These are phyloP conservation scores for Naganishia vaughanmartiniae DNA, from an alignment of 768 basidiomycete genomes.

Conservation along the genomic window DNA sequence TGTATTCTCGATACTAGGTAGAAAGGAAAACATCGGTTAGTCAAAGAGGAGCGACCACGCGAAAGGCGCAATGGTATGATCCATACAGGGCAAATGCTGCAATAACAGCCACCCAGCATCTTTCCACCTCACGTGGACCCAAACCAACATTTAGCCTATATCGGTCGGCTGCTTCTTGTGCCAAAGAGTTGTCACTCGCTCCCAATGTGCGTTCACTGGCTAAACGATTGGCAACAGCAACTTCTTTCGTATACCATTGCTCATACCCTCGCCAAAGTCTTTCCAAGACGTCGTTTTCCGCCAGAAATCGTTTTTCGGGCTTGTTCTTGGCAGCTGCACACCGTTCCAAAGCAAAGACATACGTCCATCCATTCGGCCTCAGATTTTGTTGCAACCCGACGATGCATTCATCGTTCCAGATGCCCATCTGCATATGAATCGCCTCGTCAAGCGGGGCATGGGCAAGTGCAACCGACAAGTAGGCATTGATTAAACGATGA, in stretches of 20 bases:
- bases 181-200: neutral
- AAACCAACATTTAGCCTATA: constrained; percentile 31
- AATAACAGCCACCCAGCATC: constrained; percentile 68
- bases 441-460: constrained; percentile 60
- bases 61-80: neutral
- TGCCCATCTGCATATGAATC: constrained; percentile 57
- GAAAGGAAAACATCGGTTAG: neutral
- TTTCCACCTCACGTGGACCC: constrained; percentile 58
- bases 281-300: constrained; percentile 54
- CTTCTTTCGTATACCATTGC: constrained; percentile 36
- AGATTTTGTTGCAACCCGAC: constrained; percentile 56
- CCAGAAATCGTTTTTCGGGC: constrained; percentile 54
- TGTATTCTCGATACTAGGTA: constrained; percentile 35
- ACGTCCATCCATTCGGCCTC: constrained; percentile 59
- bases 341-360: constrained; percentile 67
- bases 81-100: constrained; percentile 64
- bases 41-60: neutral
- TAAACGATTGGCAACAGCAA: neutral
- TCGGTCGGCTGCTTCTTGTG: neutral
- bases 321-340: constrained; percentile 57
- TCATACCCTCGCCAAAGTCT: constrained; percentile 68
- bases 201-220: constrained; percentile 1
- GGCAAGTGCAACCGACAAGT: constrained; percentile 70
- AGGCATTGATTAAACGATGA: constrained; percentile 70
- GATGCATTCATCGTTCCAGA: constrained; percentile 29